Evolutionary conservation across 495 filamentous ascomycete species (phyloP).

Genomic region (Aspergillus carlsbadensis): DNA sequence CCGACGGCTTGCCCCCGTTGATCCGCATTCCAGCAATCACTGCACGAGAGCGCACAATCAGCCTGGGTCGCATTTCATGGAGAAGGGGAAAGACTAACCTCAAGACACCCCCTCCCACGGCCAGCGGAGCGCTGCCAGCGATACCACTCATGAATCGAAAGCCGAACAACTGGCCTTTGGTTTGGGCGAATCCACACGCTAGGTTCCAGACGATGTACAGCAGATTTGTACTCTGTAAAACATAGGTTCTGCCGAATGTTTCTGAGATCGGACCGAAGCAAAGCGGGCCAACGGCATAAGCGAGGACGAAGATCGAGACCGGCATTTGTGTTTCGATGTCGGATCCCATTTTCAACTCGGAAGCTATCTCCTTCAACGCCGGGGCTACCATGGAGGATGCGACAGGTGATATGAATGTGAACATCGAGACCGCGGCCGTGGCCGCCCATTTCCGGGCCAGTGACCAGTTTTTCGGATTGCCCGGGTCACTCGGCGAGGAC

Average conservation of each 20-base stretch:
- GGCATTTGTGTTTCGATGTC: conserved; percentile 3
- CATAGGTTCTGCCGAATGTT: conserved; percentile 7
- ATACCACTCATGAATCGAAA: conserved; percentile 17
- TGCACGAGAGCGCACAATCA: background rate
- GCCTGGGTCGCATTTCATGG: background rate
- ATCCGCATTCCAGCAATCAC: conserved; percentile 11
- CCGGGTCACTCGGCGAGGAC: conserved; percentile 5
- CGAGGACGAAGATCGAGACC: conserved; percentile 12
- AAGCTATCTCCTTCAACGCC: background rate
- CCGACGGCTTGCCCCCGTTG: conserved; percentile 14
- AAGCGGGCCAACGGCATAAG: conserved; percentile 12
- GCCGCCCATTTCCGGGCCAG: background rate
- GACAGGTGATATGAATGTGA: conserved; percentile 10
- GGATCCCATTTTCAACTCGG: background rate
- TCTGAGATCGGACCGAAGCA: conserved; percentile 12
- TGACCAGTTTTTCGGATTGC: conserved; percentile 15
- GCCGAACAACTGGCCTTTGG: conserved; percentile 1
- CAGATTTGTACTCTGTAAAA: conserved; percentile 11
- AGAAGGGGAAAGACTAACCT: background rate
- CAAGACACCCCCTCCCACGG: conserved; percentile 9
- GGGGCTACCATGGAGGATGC: conserved; percentile 14
- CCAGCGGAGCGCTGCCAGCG: conserved; percentile 9
- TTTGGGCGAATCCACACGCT: conserved; percentile 7
- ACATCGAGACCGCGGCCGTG: conserved; percentile 2
- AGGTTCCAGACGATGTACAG: conserved; percentile 13